Conservation (phyloP, 2,329 filamentous ascomycete species). For the Fusarium keratoplasticum region DNA sequence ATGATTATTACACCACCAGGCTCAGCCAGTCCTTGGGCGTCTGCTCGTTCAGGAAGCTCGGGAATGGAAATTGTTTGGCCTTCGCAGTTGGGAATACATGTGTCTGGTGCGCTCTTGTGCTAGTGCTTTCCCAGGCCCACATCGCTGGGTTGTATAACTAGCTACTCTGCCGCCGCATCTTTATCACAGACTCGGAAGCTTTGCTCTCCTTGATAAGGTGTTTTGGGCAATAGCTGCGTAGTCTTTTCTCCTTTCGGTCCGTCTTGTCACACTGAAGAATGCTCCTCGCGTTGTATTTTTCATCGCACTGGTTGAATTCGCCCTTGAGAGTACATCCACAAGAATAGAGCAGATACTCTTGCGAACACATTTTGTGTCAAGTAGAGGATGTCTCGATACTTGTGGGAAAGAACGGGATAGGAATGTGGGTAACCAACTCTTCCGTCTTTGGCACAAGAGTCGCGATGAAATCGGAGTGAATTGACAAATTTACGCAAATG, state of each 20-base stretch:
- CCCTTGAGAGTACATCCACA: neutral
- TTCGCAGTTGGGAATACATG: neutral
- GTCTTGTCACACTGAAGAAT: neutral
- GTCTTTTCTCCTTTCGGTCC: neutral
- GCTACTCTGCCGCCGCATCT: neutral
- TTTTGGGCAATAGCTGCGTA: neutral
- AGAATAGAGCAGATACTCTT: neutral
- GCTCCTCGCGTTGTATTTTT: neutral
- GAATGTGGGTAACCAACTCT: neutral
- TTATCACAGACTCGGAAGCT: neutral
- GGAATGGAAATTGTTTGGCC: neutral
- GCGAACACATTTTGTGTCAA: neutral
- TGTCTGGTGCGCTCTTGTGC: neutral
- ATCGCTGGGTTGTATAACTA: neutral
- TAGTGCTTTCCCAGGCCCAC: neutral
- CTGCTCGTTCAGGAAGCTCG: neutral
- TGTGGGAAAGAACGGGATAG: neutral
- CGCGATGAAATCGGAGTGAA: neutral
- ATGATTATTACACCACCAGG: neutral
- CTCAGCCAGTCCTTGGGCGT: neutral
- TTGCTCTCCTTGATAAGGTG: slow-evolving; percentile 2
- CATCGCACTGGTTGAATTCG: slow-evolving; percentile 6
- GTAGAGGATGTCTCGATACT: neutral
- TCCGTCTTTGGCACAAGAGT: neutral
- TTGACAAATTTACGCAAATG: neutral